Evolutionary conservation across 345 rosid genomes (phyloP), one percentile per base, ranked within the genome.

Genomic region (Laguncularia racemosa): DNA sequence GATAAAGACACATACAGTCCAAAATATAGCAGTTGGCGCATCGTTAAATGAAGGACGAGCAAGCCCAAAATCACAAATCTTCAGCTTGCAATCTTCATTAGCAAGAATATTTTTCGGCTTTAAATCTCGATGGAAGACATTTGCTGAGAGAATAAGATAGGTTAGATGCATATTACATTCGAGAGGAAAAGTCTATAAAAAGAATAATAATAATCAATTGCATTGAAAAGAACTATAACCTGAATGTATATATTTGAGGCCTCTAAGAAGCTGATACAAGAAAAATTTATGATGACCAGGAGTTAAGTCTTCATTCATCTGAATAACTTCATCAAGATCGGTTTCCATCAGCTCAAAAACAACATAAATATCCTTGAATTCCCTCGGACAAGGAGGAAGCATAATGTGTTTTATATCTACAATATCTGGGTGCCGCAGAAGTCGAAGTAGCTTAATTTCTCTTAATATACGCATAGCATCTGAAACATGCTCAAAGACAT

Each of bases 311-410:
- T 87, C 82, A 73, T 93, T 93, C 69, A 83, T 71, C 81, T 83
- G 85, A 40, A 89, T 82, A 23, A 93, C 99, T 63, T 81, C 89
- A 65, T 93, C 95, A 61, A 93, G 99, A 59, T 89, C 97, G 15
- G 99, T 87, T 68, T 93, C 99, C 99, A 93, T 93, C 86, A 92
- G 76, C 72, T 89, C 97, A 70, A 92, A 92, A 64, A 92, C 95
- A 0, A 93, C 96, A 79, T 83, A 89, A 9, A 93, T 78, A 59
- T 93, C 99, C 73, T 89, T 87, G 58, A 93, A 93, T 55, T 93
- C 99, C 67, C 91, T 83, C 59, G 81, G 82, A 19, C 95, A 93
- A 14, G 97, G 89, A 71, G 99, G 99, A 13, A 93, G 97, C 99
- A 93, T 89, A 21, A 93, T 89, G 46, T 93, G 99, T 21, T 89